These are phyloP conservation scores for Fomitopsis schrenkii DNA, from an alignment of 1,284 basidiomycete species.

Conservation along the genomic window DNA sequence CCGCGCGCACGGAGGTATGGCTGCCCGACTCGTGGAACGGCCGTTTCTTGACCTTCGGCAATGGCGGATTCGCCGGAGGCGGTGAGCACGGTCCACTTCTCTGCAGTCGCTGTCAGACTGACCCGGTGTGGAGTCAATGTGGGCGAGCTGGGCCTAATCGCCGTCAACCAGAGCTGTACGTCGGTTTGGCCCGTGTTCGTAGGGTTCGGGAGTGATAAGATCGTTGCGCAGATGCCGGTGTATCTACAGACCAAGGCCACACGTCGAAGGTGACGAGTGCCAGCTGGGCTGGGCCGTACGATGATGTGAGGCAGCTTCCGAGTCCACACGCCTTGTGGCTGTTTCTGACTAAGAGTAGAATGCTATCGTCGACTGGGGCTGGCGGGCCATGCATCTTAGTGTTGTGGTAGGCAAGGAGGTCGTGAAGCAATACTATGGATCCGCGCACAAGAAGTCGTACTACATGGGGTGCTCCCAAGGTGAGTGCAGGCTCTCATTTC, in stretches of 20 bases:
- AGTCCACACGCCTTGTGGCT: not conserved
- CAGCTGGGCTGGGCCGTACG: constrained; percentile 22
- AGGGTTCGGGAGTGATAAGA: not conserved
- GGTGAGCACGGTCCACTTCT: constrained; percentile 9
- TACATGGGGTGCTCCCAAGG: constrained; percentile 29
- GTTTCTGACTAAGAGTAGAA: constrained; percentile 10
- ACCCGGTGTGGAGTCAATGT: constrained; percentile 17
- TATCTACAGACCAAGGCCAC: constrained; percentile 26
- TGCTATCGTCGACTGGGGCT: constrained; percentile 26
- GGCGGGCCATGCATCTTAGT: constrained; percentile 25
- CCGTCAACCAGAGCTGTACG: constrained; percentile 24
- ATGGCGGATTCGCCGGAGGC: constrained; percentile 25
- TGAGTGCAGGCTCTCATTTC: not conserved
- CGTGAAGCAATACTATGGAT: constrained; percentile 22
- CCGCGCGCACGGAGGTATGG: constrained; percentile 24
- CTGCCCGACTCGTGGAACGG: constrained; percentile 27
- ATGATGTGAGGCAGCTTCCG: constrained; percentile 17
- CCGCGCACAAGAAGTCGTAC: constrained; percentile 21
- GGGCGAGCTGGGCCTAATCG: constrained; percentile 22
- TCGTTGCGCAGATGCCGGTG: constrained; percentile 18
- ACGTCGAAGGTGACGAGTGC: constrained; percentile 14
- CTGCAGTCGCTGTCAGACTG: not conserved
- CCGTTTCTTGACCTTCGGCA: constrained; percentile 23
- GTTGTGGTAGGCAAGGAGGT: constrained; percentile 25
- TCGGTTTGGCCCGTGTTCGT: not conserved